Conservation (phyloP, 2,329 filamentous ascomycete genomes). For the Hypomyces rosellus region DNA sequence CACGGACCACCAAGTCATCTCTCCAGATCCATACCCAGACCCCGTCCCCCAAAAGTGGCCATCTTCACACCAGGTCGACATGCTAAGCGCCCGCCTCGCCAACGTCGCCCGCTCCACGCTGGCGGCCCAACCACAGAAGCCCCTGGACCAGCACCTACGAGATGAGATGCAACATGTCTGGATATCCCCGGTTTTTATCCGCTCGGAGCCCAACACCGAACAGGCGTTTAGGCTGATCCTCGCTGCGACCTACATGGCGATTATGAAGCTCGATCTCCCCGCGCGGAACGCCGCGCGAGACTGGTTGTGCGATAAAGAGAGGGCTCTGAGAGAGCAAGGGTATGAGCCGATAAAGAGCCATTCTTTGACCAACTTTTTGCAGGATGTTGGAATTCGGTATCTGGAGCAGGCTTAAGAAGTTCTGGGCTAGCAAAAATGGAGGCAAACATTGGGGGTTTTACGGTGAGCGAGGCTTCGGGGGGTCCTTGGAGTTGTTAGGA, state of each 20-base stretch:
- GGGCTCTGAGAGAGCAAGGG: conserved; percentile 1
- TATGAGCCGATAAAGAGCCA: conserved; percentile 4
- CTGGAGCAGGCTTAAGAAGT: not conserved
- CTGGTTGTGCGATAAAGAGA: conserved; percentile 11
- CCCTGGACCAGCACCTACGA: conserved; percentile 7
- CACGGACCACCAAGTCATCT: not conserved
- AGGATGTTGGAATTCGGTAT: conserved; percentile 4
- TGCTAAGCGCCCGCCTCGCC: conserved; percentile 1
- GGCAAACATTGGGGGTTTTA: not conserved
- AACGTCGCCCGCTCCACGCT: not conserved
- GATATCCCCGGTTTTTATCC: not conserved
- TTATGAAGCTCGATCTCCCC: conserved; percentile 1
- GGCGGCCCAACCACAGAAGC: not conserved
- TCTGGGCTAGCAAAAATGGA: not conserved
- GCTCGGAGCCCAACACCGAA: not conserved
- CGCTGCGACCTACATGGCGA: conserved; percentile 6
- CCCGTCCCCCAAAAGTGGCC: conserved; percentile 1
- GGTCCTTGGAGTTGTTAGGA: no score
- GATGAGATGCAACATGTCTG: conserved; percentile 3
- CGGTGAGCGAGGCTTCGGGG: no score
- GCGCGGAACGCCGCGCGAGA: conserved; percentile 8
- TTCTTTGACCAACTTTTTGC: conserved; percentile 3
- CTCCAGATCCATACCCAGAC: not conserved
- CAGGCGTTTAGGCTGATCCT: conserved; percentile 3
- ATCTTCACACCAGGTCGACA: not conserved